Evolutionary conservation across 441 rosid genomes (phyloP).

Genomic region (Eruca vesicaria): DNA sequence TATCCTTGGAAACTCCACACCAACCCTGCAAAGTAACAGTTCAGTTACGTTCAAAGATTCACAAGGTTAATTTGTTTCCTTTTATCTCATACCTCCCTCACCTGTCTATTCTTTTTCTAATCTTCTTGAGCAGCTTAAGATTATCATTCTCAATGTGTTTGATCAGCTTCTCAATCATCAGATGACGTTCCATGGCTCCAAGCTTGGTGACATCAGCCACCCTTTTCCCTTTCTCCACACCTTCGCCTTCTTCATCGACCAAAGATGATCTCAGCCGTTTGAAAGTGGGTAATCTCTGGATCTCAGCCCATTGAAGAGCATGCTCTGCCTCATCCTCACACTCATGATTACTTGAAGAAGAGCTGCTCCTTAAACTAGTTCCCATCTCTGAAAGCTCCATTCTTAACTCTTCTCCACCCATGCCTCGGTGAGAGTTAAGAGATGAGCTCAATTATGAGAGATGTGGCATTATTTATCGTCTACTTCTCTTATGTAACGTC

Average conservation of each 20-base stretch:
- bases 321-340: slow-evolving; percentile 32
- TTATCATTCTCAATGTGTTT: slow-evolving; percentile 49
- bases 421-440: slow-evolving; percentile 1
- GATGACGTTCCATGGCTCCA: slow-evolving; percentile 35
- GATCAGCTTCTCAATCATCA: slow-evolving; percentile 47
- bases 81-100: slow-evolving; percentile 22
- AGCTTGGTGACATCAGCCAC: slow-evolving; percentile 43
- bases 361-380: slow-evolving; percentile 37
- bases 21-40: slow-evolving; percentile 34
- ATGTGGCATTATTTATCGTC: background rate
- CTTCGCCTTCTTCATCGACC: slow-evolving; percentile 26
- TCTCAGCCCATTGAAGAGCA: slow-evolving; percentile 44
- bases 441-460: too few relatives aligned
- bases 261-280: slow-evolving; percentile 41
- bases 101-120: slow-evolving; percentile 42
- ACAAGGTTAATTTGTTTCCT: background rate
- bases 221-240: slow-evolving; percentile 21
- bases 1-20: slow-evolving; percentile 40
- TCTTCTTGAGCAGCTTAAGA: slow-evolving; percentile 42
- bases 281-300: slow-evolving; percentile 45
- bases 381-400: slow-evolving; percentile 39
- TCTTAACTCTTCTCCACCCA: slow-evolving; percentile 36
- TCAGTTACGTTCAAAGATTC: background rate
- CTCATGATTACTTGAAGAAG: slow-evolving; percentile 26
- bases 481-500: background rate